Conservation (phyloP, 768 basidiomycete genomes). For the Phylloporus arenicola region DNA sequence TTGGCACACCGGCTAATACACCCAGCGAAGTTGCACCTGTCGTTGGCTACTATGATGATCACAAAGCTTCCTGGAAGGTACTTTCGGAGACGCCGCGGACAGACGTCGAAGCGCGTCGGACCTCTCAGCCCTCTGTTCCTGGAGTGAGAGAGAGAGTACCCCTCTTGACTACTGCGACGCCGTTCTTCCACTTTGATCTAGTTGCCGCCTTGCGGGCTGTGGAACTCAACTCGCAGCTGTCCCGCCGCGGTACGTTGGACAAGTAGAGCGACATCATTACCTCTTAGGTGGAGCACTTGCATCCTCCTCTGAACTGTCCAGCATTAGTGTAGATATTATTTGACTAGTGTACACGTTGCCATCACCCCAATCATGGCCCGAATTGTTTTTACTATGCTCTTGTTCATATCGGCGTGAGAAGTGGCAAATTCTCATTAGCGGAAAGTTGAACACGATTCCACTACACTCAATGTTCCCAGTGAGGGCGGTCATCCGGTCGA, state of each 20-base stretch:
- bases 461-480: conserved; percentile 6
- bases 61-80: conserved; percentile 23
- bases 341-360: not conserved
- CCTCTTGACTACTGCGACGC: conserved; percentile 52
- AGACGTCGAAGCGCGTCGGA: conserved; percentile 34
- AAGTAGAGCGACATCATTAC: conserved; percentile 4
- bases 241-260: conserved; percentile 3
- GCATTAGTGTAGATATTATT: not conserved
- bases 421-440: too few relatives aligned
- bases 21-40: conserved; percentile 71
- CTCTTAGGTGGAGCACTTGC: not conserved
- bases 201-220: conserved; percentile 65
- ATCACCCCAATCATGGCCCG: too few relatives aligned
- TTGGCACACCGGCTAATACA: conserved; percentile 20
- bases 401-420: too few relatives aligned
- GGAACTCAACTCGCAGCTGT: conserved; percentile 36
- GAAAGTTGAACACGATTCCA: too few relatives aligned
- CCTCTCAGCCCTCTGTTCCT: not conserved
- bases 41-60: conserved; percentile 54
- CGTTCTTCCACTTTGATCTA: conserved; percentile 91
- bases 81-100: not conserved
- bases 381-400: too few relatives aligned
- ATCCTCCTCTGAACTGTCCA: too few relatives aligned
- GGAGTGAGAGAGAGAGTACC: conserved; percentile 17
- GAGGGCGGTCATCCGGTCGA: conserved; percentile 2